Percentiles rank a stretch among this genome's conserved stretches.
These are phyloP conservation scores for Globisporangium iwayamae DNA, from an alignment of 352 stramenopile species.

Conservation along the genomic window DNA sequence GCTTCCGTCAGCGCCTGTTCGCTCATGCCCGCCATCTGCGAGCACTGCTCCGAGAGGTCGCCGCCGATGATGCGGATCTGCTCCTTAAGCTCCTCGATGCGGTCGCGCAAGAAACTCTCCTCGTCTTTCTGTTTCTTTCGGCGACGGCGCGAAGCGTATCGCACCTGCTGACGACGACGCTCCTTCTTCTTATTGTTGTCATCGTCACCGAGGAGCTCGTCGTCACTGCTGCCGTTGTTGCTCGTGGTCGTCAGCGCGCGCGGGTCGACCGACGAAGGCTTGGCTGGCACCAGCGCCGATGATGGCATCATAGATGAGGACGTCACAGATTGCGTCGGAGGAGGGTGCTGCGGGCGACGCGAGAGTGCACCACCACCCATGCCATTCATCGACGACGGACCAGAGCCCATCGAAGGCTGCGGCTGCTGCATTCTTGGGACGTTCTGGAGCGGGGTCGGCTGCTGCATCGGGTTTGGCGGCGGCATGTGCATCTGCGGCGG, in stretches of 20 bases:
- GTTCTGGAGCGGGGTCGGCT: slow-evolving; percentile 14
- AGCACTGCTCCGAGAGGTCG: slow-evolving; percentile 72
- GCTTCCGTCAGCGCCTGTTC: slow-evolving; percentile 73
- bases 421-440: slow-evolving; percentile 14
- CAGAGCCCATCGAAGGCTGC: slow-evolving; percentile 13
- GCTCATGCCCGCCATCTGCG: slow-evolving; percentile 79
- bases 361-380: slow-evolving; percentile 1
- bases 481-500: slow-evolving; percentile 20
- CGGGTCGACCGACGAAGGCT: slow-evolving; percentile 30
- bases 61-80: slow-evolving; percentile 82
- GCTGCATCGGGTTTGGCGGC: slow-evolving; percentile 16
- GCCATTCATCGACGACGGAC: slow-evolving; percentile 10
- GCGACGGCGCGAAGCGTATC: slow-evolving; percentile 71
- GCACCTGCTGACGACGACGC: slow-evolving; percentile 70
- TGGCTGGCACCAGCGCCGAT: slow-evolving; percentile 38
- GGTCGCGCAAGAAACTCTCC: slow-evolving; percentile 72
- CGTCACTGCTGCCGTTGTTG: slow-evolving; percentile 57
- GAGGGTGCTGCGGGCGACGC: slow-evolving; percentile 11
- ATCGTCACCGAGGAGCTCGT: slow-evolving; percentile 50
- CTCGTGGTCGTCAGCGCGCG: slow-evolving; percentile 42
- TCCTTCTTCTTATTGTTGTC: slow-evolving; percentile 79
- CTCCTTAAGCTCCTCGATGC: slow-evolving; percentile 82
- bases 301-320: slow-evolving; percentile 21
- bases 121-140: slow-evolving; percentile 86
- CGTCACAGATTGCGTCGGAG: slow-evolving; percentile 22